Conservation (phyloP, 192 early-diverging fungal species). For the Backusella macrospora region DNA sequence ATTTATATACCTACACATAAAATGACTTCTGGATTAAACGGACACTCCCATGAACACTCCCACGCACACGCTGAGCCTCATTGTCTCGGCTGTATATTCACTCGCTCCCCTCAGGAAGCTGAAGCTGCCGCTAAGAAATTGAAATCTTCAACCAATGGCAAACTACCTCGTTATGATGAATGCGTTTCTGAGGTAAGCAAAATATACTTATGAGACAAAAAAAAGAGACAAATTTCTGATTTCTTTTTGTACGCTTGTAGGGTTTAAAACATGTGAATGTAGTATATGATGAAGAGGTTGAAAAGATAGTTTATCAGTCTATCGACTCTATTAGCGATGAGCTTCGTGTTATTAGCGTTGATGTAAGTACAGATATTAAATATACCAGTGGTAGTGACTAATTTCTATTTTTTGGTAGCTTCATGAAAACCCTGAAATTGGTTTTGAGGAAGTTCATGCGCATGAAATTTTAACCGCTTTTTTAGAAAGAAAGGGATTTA, state of each 20-base stretch:
- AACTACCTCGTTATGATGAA: constrained; percentile 37
- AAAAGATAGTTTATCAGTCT: constrained; percentile 20
- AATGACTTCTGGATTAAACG: not conserved
- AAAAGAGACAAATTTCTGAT: not conserved
- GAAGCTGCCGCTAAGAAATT: not conserved
- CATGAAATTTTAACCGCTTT: constrained; percentile 67
- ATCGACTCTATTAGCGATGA: constrained; percentile 26
- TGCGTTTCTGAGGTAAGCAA: constrained; percentile 23
- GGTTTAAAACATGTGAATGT: constrained; percentile 28
- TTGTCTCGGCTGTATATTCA: not conserved
- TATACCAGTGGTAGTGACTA: not conserved
- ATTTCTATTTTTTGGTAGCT: constrained; percentile 37
- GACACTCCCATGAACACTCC: not conserved
- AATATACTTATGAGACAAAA: not conserved
- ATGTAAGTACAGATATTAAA: constrained; percentile 17
- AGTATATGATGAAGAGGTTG: constrained; percentile 22
- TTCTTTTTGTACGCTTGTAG: not conserved
- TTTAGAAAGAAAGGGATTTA: constrained; percentile 66
- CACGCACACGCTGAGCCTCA: not conserved
- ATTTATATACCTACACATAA: not conserved
- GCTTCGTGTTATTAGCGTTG: constrained; percentile 37
- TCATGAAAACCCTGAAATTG: constrained; percentile 62
- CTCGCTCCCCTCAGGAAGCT: not conserved
- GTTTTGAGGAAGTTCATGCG: constrained; percentile 60
- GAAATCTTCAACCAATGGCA: not conserved